Conservation (phyloP, 1,139 yeast genomes). For the Zygosaccharomyces pseudobailii region DNA sequence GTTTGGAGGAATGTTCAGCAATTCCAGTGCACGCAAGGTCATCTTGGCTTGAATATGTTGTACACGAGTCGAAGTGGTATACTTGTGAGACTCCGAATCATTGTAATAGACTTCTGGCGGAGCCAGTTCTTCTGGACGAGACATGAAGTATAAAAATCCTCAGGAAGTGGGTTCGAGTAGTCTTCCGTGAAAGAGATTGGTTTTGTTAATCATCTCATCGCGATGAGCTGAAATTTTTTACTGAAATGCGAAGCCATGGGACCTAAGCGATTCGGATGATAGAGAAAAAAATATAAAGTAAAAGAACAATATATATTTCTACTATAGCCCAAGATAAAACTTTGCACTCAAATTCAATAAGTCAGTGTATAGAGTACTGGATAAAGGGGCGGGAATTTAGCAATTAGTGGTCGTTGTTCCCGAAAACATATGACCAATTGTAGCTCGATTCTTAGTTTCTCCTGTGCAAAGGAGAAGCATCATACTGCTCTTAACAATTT, state of each 20-base stretch:
- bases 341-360: too few relatives aligned
- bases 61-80: slow-evolving; percentile 90
- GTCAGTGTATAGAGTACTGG: too few relatives aligned
- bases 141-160: slow-evolving; percentile 47
- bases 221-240: slow-evolving; percentile 1
- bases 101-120: slow-evolving; percentile 96
- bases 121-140: slow-evolving; percentile 95
- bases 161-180: background rate
- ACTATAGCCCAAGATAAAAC: too few relatives aligned
- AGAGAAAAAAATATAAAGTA: too few relatives aligned
- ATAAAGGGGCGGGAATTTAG: too few relatives aligned
- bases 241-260: background rate
- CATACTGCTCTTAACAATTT: too few relatives aligned
- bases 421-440: too few relatives aligned
- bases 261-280: background rate
- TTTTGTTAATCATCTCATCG: background rate
- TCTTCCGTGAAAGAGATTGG: background rate
- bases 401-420: too few relatives aligned
- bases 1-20: slow-evolving; percentile 65
- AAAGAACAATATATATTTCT: too few relatives aligned
- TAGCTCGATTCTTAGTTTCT: too few relatives aligned
- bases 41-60: slow-evolving; percentile 97
- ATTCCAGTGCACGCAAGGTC: slow-evolving; percentile 90
- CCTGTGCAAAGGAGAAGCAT: too few relatives aligned
- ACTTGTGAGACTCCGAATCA: slow-evolving; percentile 82